A percentile compares a stretch with the other conserved stretches of the same genome.
phyloP scores from a whole-genome alignment of 768 basidiomycete species.

The Russula earlei region DNA sequence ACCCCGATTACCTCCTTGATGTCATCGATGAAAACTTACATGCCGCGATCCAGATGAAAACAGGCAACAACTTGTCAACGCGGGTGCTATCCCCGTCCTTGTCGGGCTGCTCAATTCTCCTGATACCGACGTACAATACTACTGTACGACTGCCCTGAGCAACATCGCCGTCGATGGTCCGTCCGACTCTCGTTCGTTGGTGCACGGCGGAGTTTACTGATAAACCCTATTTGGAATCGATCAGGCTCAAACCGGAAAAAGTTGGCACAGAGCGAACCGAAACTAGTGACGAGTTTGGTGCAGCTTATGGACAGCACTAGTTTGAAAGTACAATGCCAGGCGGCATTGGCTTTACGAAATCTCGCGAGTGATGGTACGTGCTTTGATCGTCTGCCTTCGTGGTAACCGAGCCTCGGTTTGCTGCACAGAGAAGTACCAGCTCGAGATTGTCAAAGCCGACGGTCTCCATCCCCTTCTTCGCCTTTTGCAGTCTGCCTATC shows the following conservation, averaged over 20 bases:
- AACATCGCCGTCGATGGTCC: conserved; percentile 96
- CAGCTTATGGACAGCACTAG: conserved; percentile 95
- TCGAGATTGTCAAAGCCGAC: conserved; percentile 95
- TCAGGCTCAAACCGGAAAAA: conserved; percentile 85
- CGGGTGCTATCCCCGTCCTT: conserved; percentile 95
- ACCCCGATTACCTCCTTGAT: background rate
- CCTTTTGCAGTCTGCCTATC: conserved; percentile 91
- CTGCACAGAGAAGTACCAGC: conserved; percentile 85
- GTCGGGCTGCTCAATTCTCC: conserved; percentile 89
- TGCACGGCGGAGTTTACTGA: background rate
- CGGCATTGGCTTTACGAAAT: conserved; percentile 91
- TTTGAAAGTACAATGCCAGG: conserved; percentile 97
- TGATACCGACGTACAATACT: conserved; percentile 99
- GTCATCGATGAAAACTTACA: background rate
- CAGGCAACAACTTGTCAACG: conserved; percentile 94
- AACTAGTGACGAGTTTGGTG: conserved; percentile 87
- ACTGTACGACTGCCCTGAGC: conserved; percentile 96
- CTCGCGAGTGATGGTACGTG: conserved; percentile 87
- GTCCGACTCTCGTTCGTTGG: conserved; percentile 7
- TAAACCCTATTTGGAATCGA: background rate
- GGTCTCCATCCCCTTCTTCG: conserved; percentile 88
- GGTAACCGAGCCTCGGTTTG: background rate
- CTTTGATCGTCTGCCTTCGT: background rate
- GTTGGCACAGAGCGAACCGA: conserved; percentile 87
- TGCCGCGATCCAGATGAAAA: conserved; percentile 71